Evolutionary conservation across 164 flowering plant genomes (phyloP).

Genomic region (Protea cynaroides): DNA sequence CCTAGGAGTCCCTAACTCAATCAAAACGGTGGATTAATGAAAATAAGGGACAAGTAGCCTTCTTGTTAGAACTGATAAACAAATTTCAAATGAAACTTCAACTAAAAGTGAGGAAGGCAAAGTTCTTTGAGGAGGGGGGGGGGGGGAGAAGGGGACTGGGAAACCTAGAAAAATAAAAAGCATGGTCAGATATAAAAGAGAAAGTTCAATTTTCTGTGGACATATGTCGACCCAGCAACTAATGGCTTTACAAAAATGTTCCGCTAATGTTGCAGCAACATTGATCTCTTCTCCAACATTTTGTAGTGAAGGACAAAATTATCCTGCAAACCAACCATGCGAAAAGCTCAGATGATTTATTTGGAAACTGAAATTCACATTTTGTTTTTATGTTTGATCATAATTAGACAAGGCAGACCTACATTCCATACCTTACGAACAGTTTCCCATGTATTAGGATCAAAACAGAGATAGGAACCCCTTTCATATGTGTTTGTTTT

Average conservation of each 20-base stretch:
- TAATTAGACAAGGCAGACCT: background rate
- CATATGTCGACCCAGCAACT: background rate
- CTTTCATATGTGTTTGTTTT: constrained; percentile 33
- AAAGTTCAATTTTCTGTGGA: background rate
- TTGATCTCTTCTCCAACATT: constrained; percentile 32
- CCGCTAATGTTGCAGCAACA: constrained; percentile 24
- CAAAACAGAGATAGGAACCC: constrained; percentile 39
- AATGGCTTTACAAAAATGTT: background rate
- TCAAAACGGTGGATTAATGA: too few relatives aligned
- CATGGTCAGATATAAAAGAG: background rate
- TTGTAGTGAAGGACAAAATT: constrained; percentile 35
- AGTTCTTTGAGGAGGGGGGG: too few relatives aligned
- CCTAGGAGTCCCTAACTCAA: too few relatives aligned
- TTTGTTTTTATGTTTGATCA: too few relatives aligned
- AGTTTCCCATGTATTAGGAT: constrained; percentile 34
- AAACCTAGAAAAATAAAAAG: background rate
- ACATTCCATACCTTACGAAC: constrained; percentile 31
- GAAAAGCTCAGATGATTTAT: background rate
- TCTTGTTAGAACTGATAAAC: too few relatives aligned
- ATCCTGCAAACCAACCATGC: constrained; percentile 26
- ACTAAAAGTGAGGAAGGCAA: too few relatives aligned
- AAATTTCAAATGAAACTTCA: too few relatives aligned
- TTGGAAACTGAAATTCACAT: too few relatives aligned
- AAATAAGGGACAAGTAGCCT: too few relatives aligned
- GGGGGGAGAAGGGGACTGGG: too few relatives aligned